Base-by-base conservation (phyloP, 2,329 filamentous ascomycete species). In the Lasiodiplodia theobromae region DNA sequence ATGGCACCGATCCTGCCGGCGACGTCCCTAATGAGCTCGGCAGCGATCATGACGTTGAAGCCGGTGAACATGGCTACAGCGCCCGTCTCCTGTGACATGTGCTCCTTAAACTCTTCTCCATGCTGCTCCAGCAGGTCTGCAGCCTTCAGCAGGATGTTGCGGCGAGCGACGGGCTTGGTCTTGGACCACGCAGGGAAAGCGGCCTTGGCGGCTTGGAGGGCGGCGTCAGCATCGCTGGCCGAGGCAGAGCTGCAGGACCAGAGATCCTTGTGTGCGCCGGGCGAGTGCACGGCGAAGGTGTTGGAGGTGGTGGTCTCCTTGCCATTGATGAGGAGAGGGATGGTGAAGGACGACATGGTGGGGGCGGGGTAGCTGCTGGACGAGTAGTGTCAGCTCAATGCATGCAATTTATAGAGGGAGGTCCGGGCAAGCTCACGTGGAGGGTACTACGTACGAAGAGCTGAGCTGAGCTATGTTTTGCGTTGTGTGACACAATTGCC, bases 181-280 rank as follows among this genome's bases (percentile, higher is more conserved):
- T 86, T 86, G 53, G 86, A 84, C 93, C 93, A 97, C 69, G 85
- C 80, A 53, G 86, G 86, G 78, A 92, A 90, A 1, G 93, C 92
- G 16, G 83, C 82, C n/a, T 88, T 82, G 0, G 92, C 92, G 11
- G 89, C 86, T 11, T 82, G 79, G 21, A 86, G 79, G 34, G 89
- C 89, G 71, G 87, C 83, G 2, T 82, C 79, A 57, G 86, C 86
- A 72, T 89, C 83, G 10, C 82, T 77, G 47, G 85, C 81, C 2
- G 88, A 87, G 40, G 86, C 87, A 40, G 85, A 84, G 68, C 86
- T 87, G 68, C 85, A 83, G 71, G 86, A 82, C 74, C 89, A 83
- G 49, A 88, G 76, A 16, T 86, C 74, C 76, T 87, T 73, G 78
- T 87, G 74, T 60, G 83, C 83, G 10, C 78, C 75, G 2, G 91